These are phyloP conservation scores for Daldinia sp. DNA, from an alignment of 2,329 filamentous ascomycete species.

Conservation along the genomic window DNA sequence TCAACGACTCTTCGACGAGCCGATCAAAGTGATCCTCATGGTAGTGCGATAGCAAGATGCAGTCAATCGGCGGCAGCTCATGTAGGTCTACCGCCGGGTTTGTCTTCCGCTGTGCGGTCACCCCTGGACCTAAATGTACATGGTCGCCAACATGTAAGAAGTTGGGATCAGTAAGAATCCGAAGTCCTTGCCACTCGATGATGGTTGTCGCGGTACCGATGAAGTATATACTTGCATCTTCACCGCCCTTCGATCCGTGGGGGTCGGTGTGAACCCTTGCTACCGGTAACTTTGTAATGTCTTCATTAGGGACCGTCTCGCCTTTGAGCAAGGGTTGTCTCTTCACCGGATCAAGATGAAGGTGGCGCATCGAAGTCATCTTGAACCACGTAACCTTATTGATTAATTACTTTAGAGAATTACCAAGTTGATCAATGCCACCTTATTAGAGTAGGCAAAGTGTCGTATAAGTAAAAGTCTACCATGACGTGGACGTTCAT, in stretches of 20 bases:
- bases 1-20: conserved; percentile 50
- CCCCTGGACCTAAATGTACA: conserved; percentile 71
- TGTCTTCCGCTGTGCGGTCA: conserved; percentile 61
- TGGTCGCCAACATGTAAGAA: conserved; percentile 73
- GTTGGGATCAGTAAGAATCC: conserved; percentile 67
- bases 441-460: background rate
- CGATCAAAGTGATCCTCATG: conserved; percentile 61
- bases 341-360: conserved; percentile 40
- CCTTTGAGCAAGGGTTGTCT: conserved; percentile 45
- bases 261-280: conserved; percentile 42
- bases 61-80: conserved; percentile 66
- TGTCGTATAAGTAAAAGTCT: background rate
- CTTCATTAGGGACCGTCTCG: conserved; percentile 34
- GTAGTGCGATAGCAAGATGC: conserved; percentile 69
- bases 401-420: background rate
- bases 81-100: conserved; percentile 69
- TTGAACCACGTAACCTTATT: background rate
- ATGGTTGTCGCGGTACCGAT: conserved; percentile 66
- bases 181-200: conserved; percentile 60
- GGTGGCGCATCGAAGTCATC: conserved; percentile 39
- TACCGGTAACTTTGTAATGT: conserved; percentile 33
- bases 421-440: background rate
- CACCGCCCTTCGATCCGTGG: conserved; percentile 28
- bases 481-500: conserved; percentile 24
- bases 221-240: conserved; percentile 60